Evolutionary conservation across 768 basidiomycete genomes (phyloP).

Genomic region (Crepidotus variabilis): DNA sequence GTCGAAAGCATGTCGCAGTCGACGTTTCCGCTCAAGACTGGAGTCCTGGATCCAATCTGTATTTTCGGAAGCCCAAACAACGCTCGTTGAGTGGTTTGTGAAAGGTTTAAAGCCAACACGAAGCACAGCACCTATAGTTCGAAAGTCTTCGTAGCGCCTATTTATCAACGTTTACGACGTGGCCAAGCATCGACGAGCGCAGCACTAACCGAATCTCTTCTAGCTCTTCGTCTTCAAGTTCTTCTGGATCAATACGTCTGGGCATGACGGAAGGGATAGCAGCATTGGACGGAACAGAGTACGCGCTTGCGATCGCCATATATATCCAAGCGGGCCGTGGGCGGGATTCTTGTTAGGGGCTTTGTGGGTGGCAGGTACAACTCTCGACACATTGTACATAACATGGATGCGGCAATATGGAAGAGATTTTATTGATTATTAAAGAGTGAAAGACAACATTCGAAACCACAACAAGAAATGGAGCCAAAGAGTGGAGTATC

Average conservation of each 20-base stretch:
- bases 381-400: too few relatives aligned
- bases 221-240: constrained; percentile 62
- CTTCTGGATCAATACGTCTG: constrained; percentile 36
- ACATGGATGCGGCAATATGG: too few relatives aligned
- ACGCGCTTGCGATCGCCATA: background rate
- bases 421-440: background rate
- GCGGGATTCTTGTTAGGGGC: too few relatives aligned
- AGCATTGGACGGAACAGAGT: background rate
- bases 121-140: constrained; percentile 73
- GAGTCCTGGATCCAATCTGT: constrained; percentile 98
- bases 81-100: constrained; percentile 7
- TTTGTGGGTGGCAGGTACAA: too few relatives aligned
- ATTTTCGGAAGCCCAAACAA: background rate
- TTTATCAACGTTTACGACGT: constrained; percentile 13
- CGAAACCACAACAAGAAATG: background rate
- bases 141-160: constrained; percentile 94
- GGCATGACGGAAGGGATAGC: constrained; percentile 1
- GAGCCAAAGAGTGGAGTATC: background rate
- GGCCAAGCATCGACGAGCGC: background rate
- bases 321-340: background rate
- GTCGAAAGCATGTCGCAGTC: constrained; percentile 57
- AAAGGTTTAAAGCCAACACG: constrained; percentile 2
- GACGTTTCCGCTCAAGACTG: constrained; percentile 79
- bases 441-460: background rate
- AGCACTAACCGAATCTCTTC: constrained; percentile 56